Evolutionary conservation across 805 yeast species (phyloP).

Genomic region (Candida rishiriensis): DNA sequence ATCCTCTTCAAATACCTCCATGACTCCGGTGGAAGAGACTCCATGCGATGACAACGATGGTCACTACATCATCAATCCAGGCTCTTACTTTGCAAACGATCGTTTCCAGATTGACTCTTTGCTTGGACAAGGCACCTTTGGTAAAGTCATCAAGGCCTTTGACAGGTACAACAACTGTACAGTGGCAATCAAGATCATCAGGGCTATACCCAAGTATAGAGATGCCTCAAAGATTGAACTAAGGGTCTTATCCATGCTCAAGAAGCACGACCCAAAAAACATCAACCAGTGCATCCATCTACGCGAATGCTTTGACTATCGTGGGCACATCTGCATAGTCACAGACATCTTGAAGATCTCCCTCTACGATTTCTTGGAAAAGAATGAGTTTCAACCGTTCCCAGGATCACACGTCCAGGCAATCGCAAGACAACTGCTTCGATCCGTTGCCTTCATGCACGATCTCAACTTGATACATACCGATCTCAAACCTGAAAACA

Average conservation of each 20-base stretch:
- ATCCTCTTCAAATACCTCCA: constrained; percentile 17
- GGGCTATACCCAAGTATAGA: constrained; percentile 89
- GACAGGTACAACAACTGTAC: constrained; percentile 55
- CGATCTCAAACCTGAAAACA: constrained; percentile 94
- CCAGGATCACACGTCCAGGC: constrained; percentile 93
- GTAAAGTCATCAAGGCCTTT: constrained; percentile 80
- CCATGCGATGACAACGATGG: constrained; percentile 67
- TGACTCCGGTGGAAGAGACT: constrained; percentile 27
- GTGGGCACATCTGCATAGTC: constrained; percentile 91
- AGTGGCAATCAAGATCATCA: constrained; percentile 89
- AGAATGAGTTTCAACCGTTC: constrained; percentile 80
- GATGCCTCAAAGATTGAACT: constrained; percentile 94
- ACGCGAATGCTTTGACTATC: constrained; percentile 84
- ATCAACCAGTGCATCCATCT: constrained; percentile 77
- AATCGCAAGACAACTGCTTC: constrained; percentile 76
- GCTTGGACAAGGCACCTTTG: constrained; percentile 91
- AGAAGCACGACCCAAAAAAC: constrained; percentile 64
- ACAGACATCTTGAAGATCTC: constrained; percentile 84
- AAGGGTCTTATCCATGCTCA: constrained; percentile 70
- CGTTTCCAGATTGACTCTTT: constrained; percentile 63
- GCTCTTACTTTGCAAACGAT: constrained; percentile 63
- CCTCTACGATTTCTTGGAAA: constrained; percentile 84
- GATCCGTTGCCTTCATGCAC: constrained; percentile 85
- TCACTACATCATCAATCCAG: constrained; percentile 58
- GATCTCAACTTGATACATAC: constrained; percentile 90